Evolutionary conservation across 2,329 filamentous ascomycete genomes (phyloP), one percentile per base, ranked within the genome.

Genomic region (Endothia cerciana): DNA sequence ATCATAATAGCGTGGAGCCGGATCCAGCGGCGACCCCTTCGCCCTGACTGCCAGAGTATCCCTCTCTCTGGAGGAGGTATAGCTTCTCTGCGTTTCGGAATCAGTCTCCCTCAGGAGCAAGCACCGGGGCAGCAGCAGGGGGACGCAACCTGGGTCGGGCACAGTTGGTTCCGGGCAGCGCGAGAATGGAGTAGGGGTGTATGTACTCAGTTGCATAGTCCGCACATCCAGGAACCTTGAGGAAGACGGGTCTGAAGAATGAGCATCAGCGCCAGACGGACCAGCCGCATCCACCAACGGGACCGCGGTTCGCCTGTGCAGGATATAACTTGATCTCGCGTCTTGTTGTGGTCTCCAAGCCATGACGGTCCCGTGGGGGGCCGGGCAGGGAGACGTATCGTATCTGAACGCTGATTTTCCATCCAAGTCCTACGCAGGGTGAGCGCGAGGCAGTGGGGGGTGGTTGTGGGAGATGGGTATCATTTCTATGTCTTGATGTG

Each of bases 161-260:
- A 36, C 33, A 1, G 33, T 15, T 5, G 7, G 15, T 22, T 25
- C 17, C n/a, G 25, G 10, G n/a, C 10, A n/a, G n/a, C 47, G n/a
- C n/a, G n/a, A 30, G 30, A n/a, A 17, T 5, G 5, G 4, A 10
- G 41, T 15, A 49, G 11, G 11, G 5, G 43, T 60, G 72, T 64
- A 84, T 88, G 85, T 88, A 81, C 84, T 87, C 85, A 77, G 82
- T 82, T 82, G 81, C 84, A 85, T 88, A 88, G 86, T 87, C 85
- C 85, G 80, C 78, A 78, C 78, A 80, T 82, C 84, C 83, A 87
- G 47, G 53, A 83, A 75, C 76, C 81, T n/a, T 86, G 79, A 82
- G 78, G 80, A 81, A 82, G 80, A 79, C 82, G 82, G 84, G 78
- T 88, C 86, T 88, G 86, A 87, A 79, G 86, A 85, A 83, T 82